Percentiles rank a stretch among this genome's conserved stretches.
phyloP scores from a whole-genome alignment of 1,284 basidiomycete species.

The Microbotryum scabiosae region DNA sequence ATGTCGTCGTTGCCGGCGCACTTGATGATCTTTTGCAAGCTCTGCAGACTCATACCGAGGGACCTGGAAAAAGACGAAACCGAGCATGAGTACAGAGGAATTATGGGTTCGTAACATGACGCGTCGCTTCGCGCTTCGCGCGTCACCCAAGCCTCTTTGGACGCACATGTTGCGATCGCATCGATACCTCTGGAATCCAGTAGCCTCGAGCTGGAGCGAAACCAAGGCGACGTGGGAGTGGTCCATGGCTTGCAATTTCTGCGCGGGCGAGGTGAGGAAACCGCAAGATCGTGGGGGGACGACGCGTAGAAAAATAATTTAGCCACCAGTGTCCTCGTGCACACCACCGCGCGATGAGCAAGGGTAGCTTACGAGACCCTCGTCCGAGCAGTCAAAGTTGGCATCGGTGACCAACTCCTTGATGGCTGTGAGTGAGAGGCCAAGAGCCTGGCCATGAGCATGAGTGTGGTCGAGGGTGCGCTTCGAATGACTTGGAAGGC shows the following conservation, averaged over 20 bases:
- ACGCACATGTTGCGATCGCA: conserved; percentile 81
- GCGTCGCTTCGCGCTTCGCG: neutral
- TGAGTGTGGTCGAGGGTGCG: neutral
- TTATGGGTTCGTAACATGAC: too few relatives aligned
- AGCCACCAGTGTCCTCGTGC: too few relatives aligned
- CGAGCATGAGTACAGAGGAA: neutral
- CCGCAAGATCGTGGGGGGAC: neutral
- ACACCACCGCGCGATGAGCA: too few relatives aligned
- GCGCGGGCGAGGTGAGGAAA: conserved; percentile 5
- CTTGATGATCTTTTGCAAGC: conserved; percentile 90
- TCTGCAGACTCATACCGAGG: conserved; percentile 51
- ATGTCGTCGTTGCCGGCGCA: conserved; percentile 96
- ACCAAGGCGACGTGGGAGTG: conserved; percentile 99
- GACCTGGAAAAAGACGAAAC: conserved; percentile 11
- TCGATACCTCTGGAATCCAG: conserved; percentile 79
- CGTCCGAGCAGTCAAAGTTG: conserved; percentile 96
- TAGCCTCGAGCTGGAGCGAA: conserved; percentile 63
- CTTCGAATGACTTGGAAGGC: neutral
- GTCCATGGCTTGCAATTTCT: conserved; percentile 97
- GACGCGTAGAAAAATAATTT: neutral
- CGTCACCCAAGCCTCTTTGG: too few relatives aligned
- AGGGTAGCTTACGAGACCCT: conserved; percentile 67
- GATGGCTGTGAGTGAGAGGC: conserved; percentile 62
- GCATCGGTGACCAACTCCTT: conserved; percentile 96
- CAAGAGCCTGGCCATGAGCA: too few relatives aligned